phyloP scores from a whole-genome alignment of 2,329 filamentous ascomycete genomes.

The Cytospora chrysosperma region DNA sequence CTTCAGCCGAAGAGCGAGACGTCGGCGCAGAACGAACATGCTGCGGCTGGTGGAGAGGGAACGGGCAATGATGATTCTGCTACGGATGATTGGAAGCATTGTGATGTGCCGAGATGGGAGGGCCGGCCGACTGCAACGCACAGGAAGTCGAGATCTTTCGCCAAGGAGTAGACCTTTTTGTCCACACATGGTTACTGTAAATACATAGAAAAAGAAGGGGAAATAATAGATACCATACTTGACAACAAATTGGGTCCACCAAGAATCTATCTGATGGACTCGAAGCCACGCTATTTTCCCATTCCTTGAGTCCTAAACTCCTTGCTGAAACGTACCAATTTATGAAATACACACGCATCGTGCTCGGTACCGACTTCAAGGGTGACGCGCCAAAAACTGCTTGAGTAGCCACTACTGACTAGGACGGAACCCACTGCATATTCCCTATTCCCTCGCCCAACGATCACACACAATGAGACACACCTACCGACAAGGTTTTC shows the following conservation, averaged over 20 bases:
- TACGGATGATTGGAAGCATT: not conserved
- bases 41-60: not conserved
- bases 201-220: not conserved
- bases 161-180: not conserved
- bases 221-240: not conserved
- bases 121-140: constrained; percentile 19
- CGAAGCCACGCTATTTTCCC: not conserved
- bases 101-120: constrained; percentile 18
- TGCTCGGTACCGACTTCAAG: not conserved
- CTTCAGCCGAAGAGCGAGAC: constrained; percentile 27
- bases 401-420: not conserved
- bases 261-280: not conserved
- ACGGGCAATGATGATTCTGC: not conserved
- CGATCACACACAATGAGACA: not conserved
- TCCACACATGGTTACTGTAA: not conserved
- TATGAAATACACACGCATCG: not conserved
- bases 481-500: not conserved
- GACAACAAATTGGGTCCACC: not conserved
- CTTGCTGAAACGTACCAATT: constrained; percentile 2
- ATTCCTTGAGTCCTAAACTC: constrained; percentile 11
- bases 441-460: not conserved
- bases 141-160: constrained; percentile 12
- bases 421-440: not conserved
- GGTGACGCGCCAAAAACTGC: not conserved
- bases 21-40: not conserved